phyloP scores from a whole-genome alignment of 169 alveolate genomes.

The Plasmodium gallinaceum region DNA sequence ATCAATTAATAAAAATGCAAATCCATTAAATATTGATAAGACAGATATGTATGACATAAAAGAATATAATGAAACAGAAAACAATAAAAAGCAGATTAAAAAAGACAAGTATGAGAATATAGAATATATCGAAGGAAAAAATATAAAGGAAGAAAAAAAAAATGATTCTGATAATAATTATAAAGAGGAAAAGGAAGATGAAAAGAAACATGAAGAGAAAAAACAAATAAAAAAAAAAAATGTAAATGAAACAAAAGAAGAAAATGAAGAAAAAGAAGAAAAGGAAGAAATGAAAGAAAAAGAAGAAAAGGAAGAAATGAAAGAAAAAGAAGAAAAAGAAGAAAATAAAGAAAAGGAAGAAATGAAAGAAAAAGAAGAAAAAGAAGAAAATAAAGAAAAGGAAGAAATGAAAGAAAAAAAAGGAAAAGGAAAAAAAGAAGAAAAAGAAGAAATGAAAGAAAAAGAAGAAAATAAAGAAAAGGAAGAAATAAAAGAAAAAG shows the following conservation, averaged over 20 bases:
- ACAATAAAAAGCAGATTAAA: too few relatives aligned
- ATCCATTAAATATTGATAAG: background rate
- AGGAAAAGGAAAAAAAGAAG: background rate
- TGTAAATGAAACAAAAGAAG: background rate
- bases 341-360: slow-evolving; percentile 15
- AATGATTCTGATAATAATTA: background rate
- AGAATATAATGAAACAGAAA: background rate
- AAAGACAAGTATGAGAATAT: background rate
- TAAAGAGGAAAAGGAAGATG: background rate
- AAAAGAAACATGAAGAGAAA: background rate
- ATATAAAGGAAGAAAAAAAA: background rate
- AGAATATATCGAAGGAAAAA: background rate
- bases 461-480: slow-evolving; percentile 58
- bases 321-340: background rate
- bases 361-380: slow-evolving; percentile 12
- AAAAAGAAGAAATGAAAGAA: slow-evolving; percentile 2
- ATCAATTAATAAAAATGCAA: background rate
- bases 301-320: background rate
- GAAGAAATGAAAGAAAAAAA: slow-evolving; percentile 32
- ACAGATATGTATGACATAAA: background rate
- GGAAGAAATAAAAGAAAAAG: slow-evolving; percentile 18
- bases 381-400: slow-evolving; percentile 26
- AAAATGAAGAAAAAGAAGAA: background rate
- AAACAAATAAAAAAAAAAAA: background rate
- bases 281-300: background rate